Evolutionary conservation across 257 asterid species (phyloP), one percentile per base, ranked within the genome.

Genomic region (Osmanthus fragrans): DNA sequence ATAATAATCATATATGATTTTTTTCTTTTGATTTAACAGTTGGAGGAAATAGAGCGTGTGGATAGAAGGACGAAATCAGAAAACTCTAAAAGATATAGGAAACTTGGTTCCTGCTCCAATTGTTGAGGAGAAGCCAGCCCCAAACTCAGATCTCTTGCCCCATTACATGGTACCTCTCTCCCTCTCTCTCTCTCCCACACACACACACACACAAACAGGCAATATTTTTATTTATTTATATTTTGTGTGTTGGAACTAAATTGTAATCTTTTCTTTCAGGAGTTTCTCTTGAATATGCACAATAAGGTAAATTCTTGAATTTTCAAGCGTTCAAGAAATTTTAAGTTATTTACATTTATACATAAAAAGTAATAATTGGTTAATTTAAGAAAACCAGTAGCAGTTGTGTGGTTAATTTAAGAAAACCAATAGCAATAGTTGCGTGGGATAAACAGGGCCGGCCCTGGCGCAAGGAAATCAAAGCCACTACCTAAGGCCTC

Each of bases 261-360:
- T 7, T 34, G 39, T 15, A 16, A 15, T 70, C 1, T 37, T 68
- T 74, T 56, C 40, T 78, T 80, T 74, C 84, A 87, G 89, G 85
- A 80, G 81, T 65, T 84, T 81, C 70, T 86, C 32, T 84, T 80
- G 86, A 80, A 30, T 84, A 86, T 51, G 90, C 88, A 21, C 88
- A 86, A 84, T 80, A 85, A 83, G 86, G 89, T 82, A 72, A 64
- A 23, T 39, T 39, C 2, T 47, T 40, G 49, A 40, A 37, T 29
- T 66, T 29, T 66, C 72, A 16, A 34, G 7, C 7, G 37, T 34
- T 34, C 37, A 34, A 34, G 37, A 5, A 0, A 34, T 34, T 34
- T 34, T 34, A 34, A 0, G 5, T 34, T 34, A 34, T 34, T 34
- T 34, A 7, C 39, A 34, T 5, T 7, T 5, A 34, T 34, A 5